phyloP scores from a whole-genome alignment of 179 eudicot genomes.

The Pouteria campechiana region DNA sequence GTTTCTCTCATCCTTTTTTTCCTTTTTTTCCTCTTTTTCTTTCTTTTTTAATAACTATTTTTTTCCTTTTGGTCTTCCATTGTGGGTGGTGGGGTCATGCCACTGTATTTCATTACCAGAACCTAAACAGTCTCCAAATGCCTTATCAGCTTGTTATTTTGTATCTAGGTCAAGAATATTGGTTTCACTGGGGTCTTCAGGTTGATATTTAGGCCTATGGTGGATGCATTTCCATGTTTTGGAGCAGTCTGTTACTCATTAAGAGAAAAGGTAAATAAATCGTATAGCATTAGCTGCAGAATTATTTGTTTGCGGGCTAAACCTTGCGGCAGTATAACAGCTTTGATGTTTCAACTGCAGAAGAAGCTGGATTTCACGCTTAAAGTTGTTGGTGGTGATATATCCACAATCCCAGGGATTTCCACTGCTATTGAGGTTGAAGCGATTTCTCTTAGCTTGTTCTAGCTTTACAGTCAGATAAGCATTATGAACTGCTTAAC shows the following conservation, averaged over 20 bases:
- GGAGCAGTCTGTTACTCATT: slow-evolving; percentile 76
- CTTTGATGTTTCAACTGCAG: slow-evolving; percentile 29
- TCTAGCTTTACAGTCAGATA: background rate
- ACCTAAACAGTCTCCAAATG: too few species aligned
- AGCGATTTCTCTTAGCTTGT: background rate
- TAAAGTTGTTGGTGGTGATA: slow-evolving; percentile 78
- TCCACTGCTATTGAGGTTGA: slow-evolving; percentile 77
- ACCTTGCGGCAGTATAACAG: background rate
- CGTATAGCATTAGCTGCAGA: background rate
- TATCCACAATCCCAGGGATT: slow-evolving; percentile 72
- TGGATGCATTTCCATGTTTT: slow-evolving; percentile 77
- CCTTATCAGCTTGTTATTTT: background rate
- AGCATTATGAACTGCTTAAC: background rate
- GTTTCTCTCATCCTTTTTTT: too few species aligned
- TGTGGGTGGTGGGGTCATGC: too few species aligned
- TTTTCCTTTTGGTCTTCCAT: too few species aligned
- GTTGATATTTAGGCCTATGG: slow-evolving; percentile 74
- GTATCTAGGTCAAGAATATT: slow-evolving; percentile 60
- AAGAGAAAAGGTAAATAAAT: slow-evolving; percentile 54
- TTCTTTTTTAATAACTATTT: background rate
- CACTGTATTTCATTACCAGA: too few species aligned
- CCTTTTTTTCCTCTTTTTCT: background rate
- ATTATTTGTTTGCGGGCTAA: background rate
- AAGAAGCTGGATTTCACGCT: slow-evolving; percentile 68
- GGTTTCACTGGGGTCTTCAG: slow-evolving; percentile 88